phyloP scores from a whole-genome alignment of 1,139 yeast genomes.

The Debaryomyces udenii region DNA sequence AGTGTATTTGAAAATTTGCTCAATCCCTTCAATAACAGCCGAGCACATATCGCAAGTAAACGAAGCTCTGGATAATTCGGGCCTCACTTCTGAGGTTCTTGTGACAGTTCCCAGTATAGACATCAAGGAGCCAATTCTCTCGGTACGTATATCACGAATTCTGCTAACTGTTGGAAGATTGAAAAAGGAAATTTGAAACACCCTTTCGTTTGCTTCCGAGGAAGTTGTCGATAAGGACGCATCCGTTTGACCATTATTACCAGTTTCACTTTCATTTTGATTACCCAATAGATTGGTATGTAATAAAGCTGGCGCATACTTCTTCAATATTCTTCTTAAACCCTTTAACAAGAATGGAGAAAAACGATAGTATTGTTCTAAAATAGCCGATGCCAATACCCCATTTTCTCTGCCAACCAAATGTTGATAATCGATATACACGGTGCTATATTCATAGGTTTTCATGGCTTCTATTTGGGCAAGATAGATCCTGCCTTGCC shows the following conservation, averaged over 20 bases:
- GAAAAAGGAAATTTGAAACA: slow-evolving; percentile 88
- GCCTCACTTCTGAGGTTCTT: slow-evolving; percentile 95
- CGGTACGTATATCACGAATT: slow-evolving; percentile 88
- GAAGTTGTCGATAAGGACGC: slow-evolving; percentile 30
- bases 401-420: slow-evolving; percentile 77
- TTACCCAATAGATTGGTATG: slow-evolving; percentile 46
- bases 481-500: slow-evolving; percentile 65
- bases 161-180: slow-evolving; percentile 82
- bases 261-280: slow-evolving; percentile 22
- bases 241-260: slow-evolving; percentile 18
- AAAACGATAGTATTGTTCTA: slow-evolving; percentile 91
- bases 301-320: slow-evolving; percentile 74
- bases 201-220: slow-evolving; percentile 59
- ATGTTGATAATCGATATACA: slow-evolving; percentile 86
- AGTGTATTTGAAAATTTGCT: slow-evolving; percentile 90
- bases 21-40: slow-evolving; percentile 84
- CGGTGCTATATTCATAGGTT: slow-evolving; percentile 71
- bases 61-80: slow-evolving; percentile 85
- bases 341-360: slow-evolving; percentile 82
- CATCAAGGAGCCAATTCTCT: slow-evolving; percentile 82
- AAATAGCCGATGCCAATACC: slow-evolving; percentile 84
- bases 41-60: slow-evolving; percentile 91
- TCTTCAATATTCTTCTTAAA: slow-evolving; percentile 69
- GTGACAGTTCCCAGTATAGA: slow-evolving; percentile 95
- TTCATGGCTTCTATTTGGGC: slow-evolving; percentile 84